A percentile compares a stretch with the other conserved stretches of the same genome.
Evolutionary conservation across 139 green algal species (phyloP).

Genomic region (Coelastrella sp.): DNA sequence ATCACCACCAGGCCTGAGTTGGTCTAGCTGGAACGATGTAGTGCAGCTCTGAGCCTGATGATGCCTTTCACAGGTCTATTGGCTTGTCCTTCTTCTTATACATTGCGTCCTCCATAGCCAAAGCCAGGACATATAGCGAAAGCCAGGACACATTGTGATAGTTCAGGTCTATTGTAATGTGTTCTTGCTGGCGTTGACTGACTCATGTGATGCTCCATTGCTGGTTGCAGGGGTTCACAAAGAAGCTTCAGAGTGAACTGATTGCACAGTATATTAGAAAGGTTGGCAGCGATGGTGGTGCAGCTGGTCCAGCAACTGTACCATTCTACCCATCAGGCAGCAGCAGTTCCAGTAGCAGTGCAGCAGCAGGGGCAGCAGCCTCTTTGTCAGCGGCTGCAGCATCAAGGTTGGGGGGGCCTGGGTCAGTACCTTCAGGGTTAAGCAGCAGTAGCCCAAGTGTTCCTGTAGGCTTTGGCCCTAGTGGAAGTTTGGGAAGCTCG

Average conservation of each 20-base stretch:
- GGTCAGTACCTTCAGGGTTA: not conserved
- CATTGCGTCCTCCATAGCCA: no score
- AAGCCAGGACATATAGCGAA: no score
- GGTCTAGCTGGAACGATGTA: not conserved
- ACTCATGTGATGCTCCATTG: not conserved
- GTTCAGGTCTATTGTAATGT: no score
- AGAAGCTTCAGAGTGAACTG: slow-evolving; percentile 63
- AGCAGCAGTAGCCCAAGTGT: not conserved
- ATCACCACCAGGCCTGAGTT: not conserved
- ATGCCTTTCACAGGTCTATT: not conserved
- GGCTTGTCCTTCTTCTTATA: no score
- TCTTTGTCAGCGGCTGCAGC: slow-evolving; percentile 1
- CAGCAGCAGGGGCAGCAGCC: not conserved
- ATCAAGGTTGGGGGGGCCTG: not conserved
- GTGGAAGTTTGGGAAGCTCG: not conserved
- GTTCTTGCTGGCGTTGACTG: no score
- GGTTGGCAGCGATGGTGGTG: not conserved
- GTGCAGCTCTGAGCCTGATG: not conserved
- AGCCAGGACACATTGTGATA: no score
- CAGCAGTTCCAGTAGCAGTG: not conserved
- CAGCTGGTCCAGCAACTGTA: slow-evolving; percentile 2
- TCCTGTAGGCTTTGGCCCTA: not conserved
- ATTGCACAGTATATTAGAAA: slow-evolving; percentile 47
- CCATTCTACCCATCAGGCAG: not conserved
- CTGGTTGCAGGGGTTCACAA: slow-evolving; percentile 48